Percentiles rank a stretch among this genome's conserved stretches.
Conservation (phyloP, 352 stramenopile genomes). For the Peronospora farinosa region DNA sequence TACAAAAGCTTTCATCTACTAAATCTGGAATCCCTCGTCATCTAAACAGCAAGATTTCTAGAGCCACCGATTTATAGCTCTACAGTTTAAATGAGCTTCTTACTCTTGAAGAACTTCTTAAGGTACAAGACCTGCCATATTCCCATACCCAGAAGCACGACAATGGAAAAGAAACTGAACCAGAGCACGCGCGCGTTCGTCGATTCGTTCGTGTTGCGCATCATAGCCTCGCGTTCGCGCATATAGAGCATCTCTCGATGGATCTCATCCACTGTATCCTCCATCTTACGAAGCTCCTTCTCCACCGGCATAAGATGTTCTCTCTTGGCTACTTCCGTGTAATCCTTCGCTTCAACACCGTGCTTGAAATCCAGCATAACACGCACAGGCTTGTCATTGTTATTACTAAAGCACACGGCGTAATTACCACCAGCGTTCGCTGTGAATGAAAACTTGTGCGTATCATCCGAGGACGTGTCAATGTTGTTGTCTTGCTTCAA, state of each 20-base stretch:
- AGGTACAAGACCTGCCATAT: constrained; percentile 87
- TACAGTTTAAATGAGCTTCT: constrained; percentile 80
- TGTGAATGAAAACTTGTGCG: constrained; percentile 83
- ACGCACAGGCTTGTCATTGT: constrained; percentile 60
- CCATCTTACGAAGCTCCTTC: constrained; percentile 86
- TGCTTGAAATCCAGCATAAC: constrained; percentile 86
- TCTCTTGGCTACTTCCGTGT: constrained; percentile 82
- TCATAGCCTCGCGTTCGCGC: constrained; percentile 76
- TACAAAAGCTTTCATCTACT: too few species aligned
- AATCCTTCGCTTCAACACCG: constrained; percentile 85
- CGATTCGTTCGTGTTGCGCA: constrained; percentile 87
- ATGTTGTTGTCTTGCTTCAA: constrained; percentile 83
- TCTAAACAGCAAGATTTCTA: constrained; percentile 8
- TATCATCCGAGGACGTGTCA: constrained; percentile 70
- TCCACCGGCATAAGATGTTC: constrained; percentile 87
- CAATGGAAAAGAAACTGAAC: constrained; percentile 88
- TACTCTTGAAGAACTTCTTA: constrained; percentile 91
- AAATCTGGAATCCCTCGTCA: not conserved
- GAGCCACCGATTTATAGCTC: too few species aligned
- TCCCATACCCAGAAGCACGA: constrained; percentile 78
- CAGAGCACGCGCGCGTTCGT: constrained; percentile 86
- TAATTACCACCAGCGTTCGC: constrained; percentile 62
- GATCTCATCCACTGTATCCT: constrained; percentile 86
- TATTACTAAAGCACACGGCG: constrained; percentile 79
- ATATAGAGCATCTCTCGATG: constrained; percentile 89